Base-by-base conservation (phyloP, 2,329 filamentous ascomycete species). In the Paracoccidioides brasiliensis region DNA sequence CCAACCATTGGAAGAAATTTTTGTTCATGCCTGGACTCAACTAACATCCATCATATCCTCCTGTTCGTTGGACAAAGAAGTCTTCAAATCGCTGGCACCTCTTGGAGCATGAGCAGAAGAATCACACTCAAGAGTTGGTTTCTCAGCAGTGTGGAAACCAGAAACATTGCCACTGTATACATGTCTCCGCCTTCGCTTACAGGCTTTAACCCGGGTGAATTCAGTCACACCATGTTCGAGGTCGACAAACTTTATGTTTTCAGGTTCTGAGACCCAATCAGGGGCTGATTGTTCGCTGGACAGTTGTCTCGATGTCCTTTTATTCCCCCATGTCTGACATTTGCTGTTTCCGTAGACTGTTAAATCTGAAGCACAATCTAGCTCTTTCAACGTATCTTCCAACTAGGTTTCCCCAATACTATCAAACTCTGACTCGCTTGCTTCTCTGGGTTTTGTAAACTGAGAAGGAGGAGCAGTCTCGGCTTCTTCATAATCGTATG, bases 401-500 rank as follows among this genome's bases (percentile, higher is more conserved):
- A 72, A 56, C n/a, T 69, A 69, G 8, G 60, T 63, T 56, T 68
- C 67, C 64, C 64, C 69, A 10, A 54, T 4, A 58, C 54, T 66
- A 32, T 66, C 60, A 15, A 44, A 52, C 37, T 66, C 62, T 32
- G 60, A 59, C 1, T 62, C 22, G 9, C 30, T 43, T 30, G 5
- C 30, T 40, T 22, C 33, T n/a, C 22, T 7, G 15, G n/a, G 5
- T 40, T 7, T 56, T 8, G 44, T 15, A 22, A 6, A 32, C 4
- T n/a, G 53, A 28, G 53, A 32, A 15, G 15, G 32, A 48, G 41
- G 14, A 8, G 56, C n/a, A n/a, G 54, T 12, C 64, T 63, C 4
- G 62, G 59, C 55, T 50, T 67, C 65, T 45, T 67, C 65, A 45
- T 65, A 66, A 46, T 63, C 58, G 54, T 74, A 74, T 14, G 73